phyloP scores from a whole-genome alignment of 2,329 filamentous ascomycete species.

The Rutstroemia sp. region DNA sequence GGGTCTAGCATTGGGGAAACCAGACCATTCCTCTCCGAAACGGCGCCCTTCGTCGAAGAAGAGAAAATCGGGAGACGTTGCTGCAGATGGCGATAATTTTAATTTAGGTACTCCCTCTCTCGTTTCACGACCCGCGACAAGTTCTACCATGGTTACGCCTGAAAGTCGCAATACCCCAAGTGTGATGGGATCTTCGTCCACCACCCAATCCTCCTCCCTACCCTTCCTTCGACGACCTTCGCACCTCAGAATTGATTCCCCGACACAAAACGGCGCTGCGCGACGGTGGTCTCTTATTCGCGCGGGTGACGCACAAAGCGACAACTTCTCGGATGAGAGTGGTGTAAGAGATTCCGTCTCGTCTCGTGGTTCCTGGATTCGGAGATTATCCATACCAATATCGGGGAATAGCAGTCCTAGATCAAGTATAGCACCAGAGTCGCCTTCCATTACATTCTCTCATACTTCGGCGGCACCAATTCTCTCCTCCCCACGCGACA shows the following conservation, averaged over 20 bases:
- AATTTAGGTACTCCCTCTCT: conserved; percentile 19
- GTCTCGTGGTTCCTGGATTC: conserved; percentile 64
- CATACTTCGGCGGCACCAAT: conserved; percentile 62
- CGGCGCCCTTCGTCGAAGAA: conserved; percentile 26
- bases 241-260: conserved; percentile 18
- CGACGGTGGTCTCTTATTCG: conserved; percentile 21
- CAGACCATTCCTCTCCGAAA: conserved; percentile 21
- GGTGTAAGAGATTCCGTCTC: conserved; percentile 46
- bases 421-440: conserved; percentile 58
- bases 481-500: conserved; percentile 31
- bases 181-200: conserved; percentile 14
- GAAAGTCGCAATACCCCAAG: conserved; percentile 14
- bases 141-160: conserved; percentile 22
- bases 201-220: conserved; percentile 11
- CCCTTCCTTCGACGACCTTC: conserved; percentile 12
- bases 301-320: conserved; percentile 20
- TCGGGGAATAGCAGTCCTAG: conserved; percentile 58
- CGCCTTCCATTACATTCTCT: conserved; percentile 57
- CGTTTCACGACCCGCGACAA: conserved; percentile 25
- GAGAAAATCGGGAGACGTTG: conserved; percentile 21
- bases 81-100: conserved; percentile 18
- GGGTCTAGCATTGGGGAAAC: conserved; percentile 28
- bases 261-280: conserved; percentile 15
- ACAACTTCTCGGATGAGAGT: conserved; percentile 18
- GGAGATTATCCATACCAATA: conserved; percentile 58